Percentiles rank a stretch among this genome's conserved stretches.
phyloP scores from a whole-genome alignment of 1,284 basidiomycete species.

The Trametes polyzona region DNA sequence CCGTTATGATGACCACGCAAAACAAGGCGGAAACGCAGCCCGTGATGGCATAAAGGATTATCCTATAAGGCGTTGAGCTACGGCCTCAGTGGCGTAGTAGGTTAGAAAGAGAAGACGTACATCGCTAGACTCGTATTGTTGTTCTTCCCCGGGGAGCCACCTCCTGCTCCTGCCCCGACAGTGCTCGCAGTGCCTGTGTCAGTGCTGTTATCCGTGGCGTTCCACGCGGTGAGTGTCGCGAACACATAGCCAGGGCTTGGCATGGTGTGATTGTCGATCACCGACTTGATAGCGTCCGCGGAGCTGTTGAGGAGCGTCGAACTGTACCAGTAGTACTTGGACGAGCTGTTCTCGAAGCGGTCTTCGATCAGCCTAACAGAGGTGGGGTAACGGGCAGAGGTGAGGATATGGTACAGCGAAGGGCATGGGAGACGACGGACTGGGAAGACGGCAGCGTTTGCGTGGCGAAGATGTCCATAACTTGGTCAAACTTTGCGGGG shows the following conservation, averaged over 20 bases:
- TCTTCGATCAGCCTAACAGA: conserved; percentile 60
- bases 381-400: neutral
- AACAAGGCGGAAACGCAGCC: conserved; percentile 85
- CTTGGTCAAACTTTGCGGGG: conserved; percentile 68
- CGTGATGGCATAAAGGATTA: conserved; percentile 85
- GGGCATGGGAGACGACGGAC: conserved; percentile 33
- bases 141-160: conserved; percentile 29
- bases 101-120: conserved; percentile 42
- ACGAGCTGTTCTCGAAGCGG: conserved; percentile 62
- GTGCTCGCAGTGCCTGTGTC: conserved; percentile 17
- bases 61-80: conserved; percentile 48
- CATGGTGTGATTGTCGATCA: conserved; percentile 47
- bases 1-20: conserved; percentile 79
- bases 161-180: conserved; percentile 20
- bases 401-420: neutral
- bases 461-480: conserved; percentile 81
- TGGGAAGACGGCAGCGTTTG: conserved; percentile 48
- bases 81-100: neutral
- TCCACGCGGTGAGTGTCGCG: conserved; percentile 68
- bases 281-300: conserved; percentile 50
- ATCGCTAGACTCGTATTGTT: conserved; percentile 73
- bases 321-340: conserved; percentile 61
- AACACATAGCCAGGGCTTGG: conserved; percentile 62
- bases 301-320: conserved; percentile 60
- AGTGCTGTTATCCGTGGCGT: conserved; percentile 50